Percentiles rank a stretch among this genome's conserved stretches.
Conservation (phyloP, 179 eudicot genomes). For the Beta corolliflora region DNA sequence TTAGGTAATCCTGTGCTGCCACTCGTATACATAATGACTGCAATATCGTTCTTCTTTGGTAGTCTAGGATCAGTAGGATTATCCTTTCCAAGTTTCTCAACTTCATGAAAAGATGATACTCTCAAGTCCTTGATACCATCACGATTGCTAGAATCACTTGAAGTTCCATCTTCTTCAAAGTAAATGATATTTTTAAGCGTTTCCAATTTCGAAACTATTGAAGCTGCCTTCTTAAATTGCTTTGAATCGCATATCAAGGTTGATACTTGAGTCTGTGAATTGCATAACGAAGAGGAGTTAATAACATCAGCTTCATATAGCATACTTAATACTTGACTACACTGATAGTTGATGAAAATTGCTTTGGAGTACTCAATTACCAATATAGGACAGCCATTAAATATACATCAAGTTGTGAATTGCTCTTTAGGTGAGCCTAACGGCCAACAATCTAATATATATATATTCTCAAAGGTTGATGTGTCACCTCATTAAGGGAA, state of each 20-base stretch:
- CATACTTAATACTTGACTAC: conserved; percentile 1
- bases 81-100: conserved; percentile 74
- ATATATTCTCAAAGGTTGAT: neutral
- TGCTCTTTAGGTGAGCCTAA: neutral
- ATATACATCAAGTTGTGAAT: neutral
- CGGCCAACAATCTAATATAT: neutral
- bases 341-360: neutral
- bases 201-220: conserved; percentile 63
- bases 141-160: conserved; percentile 38
- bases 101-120: conserved; percentile 56
- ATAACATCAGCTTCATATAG: conserved; percentile 6
- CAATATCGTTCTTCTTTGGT: conserved; percentile 76
- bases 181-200: conserved; percentile 61
- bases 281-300: conserved; percentile 20
- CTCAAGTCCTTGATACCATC: conserved; percentile 41
- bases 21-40: conserved; percentile 96
- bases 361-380: neutral
- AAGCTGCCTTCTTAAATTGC: conserved; percentile 75
- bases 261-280: conserved; percentile 76
- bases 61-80: conserved; percentile 56
- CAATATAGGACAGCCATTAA: neutral
- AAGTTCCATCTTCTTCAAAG: conserved; percentile 66
- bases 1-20: too few relatives aligned
- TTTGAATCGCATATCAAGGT: conserved; percentile 85
- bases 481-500: conserved; percentile 84